Percentiles rank a stretch among this genome's conserved stretches.
These are phyloP conservation scores for Podila epigama DNA, from an alignment of 192 early-diverging fungal species.

Conservation along the genomic window DNA sequence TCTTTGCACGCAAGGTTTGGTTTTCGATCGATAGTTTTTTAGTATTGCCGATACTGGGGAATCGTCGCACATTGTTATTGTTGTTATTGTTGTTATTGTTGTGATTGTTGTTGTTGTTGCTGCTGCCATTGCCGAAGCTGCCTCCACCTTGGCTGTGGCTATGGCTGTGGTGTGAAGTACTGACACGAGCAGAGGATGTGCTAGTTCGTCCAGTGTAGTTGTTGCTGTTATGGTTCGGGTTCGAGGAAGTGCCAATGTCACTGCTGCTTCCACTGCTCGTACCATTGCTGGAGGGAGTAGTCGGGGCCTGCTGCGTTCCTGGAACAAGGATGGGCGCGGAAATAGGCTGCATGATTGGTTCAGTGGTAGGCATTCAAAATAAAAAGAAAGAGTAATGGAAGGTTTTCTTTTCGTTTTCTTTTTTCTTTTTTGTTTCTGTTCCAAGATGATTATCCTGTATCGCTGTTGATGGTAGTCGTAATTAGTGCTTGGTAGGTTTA, in stretches of 20 bases:
- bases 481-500: background rate
- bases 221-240: background rate
- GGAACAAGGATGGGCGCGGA: constrained; percentile 41
- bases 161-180: background rate
- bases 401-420: background rate
- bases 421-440: background rate
- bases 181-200: background rate
- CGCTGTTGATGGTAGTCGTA: background rate
- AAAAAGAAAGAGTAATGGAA: background rate
- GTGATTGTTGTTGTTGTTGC: background rate
- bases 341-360: constrained; percentile 27
- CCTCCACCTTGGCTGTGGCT: background rate
- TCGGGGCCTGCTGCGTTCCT: constrained; percentile 33
- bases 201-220: background rate
- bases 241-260: background rate
- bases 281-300: constrained; percentile 6
- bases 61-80: constrained; percentile 18
- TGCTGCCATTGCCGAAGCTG: background rate
- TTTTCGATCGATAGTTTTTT: constrained; percentile 29
- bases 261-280: background rate
- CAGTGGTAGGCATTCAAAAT: constrained; percentile 23
- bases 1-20: constrained; percentile 25
- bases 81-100: background rate
- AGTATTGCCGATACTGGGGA: constrained; percentile 29
- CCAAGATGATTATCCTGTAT: background rate